phyloP scores from a whole-genome alignment of 129 eudicot species.

The Flaveria trinervia region DNA sequence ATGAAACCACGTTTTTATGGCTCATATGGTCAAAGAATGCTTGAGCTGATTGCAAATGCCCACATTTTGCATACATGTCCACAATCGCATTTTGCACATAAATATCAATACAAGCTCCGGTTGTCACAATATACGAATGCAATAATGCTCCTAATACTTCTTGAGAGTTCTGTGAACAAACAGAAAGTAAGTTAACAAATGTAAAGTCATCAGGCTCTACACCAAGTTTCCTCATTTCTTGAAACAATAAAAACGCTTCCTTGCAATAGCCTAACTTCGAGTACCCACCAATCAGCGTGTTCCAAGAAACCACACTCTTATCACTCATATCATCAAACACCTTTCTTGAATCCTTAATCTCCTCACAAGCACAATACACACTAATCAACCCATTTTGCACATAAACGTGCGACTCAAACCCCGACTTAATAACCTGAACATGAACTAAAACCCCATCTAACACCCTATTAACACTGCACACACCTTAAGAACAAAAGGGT shows the following conservation, averaged over 20 bases:
- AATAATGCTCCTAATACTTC: constrained; percentile 29
- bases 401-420: constrained; percentile 36
- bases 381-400: constrained; percentile 46
- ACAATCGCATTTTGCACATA: constrained; percentile 44
- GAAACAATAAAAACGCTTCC: constrained; percentile 37
- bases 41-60: constrained; percentile 35
- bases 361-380: constrained; percentile 34
- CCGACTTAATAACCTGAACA: constrained; percentile 22
- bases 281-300: constrained; percentile 39
- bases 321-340: constrained; percentile 41
- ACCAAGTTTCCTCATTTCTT: constrained; percentile 33
- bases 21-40: constrained; percentile 40
- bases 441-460: constrained; percentile 37
- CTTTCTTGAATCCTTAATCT: constrained; percentile 37
- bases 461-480: constrained; percentile 17
- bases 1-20: constrained; percentile 41
- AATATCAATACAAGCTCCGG: constrained; percentile 23
- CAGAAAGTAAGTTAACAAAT: constrained; percentile 39
- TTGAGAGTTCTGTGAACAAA: constrained; percentile 35
- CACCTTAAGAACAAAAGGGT: constrained; percentile 44
- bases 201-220: constrained; percentile 39
- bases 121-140: constrained; percentile 39
- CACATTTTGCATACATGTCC: constrained; percentile 43
- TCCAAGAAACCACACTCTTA: constrained; percentile 48
- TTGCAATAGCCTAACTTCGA: constrained; percentile 29